phyloP scores from a whole-genome alignment of 257 asterid species.

The Capsicum chinense region DNA sequence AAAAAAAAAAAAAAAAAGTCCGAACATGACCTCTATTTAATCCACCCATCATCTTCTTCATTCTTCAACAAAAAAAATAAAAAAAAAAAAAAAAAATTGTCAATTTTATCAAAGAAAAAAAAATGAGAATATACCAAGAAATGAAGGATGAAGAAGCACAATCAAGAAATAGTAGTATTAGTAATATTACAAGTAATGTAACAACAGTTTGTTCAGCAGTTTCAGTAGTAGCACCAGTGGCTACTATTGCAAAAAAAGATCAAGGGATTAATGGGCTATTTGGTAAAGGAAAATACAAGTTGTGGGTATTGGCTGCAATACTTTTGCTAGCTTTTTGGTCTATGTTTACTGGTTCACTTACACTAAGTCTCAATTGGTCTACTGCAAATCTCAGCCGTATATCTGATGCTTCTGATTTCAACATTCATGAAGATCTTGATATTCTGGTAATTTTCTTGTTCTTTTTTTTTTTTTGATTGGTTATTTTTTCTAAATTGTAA shows the following conservation, averaged over 20 bases:
- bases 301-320: constrained; percentile 89
- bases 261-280: constrained; percentile 47
- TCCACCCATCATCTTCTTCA: constrained; percentile 21
- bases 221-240: not conserved
- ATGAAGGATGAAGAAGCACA: constrained; percentile 84
- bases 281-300: constrained; percentile 81
- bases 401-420: constrained; percentile 53
- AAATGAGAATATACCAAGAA: constrained; percentile 31
- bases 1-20: not conserved
- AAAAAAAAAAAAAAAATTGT: fast-evolving
- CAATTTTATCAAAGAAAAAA: not conserved
- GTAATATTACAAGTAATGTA: constrained; percentile 25
- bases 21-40: constrained; percentile 14
- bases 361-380: constrained; percentile 87
- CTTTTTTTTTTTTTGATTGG: not conserved
- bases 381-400: constrained; percentile 58
- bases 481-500: not conserved
- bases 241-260: constrained; percentile 52
- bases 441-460: constrained; percentile 61
- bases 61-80: not conserved
- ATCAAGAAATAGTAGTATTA: constrained; percentile 47
- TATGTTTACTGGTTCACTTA: constrained; percentile 88
- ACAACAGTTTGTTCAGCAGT: constrained; percentile 23
- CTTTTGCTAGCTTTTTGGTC: constrained; percentile 87
- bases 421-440: constrained; percentile 72